Percentiles rank a stretch among this genome's conserved stretches.
Evolutionary conservation across 2,329 filamentous ascomycete species (phyloP).

Genomic region (Gnomoniopsis sp.): DNA sequence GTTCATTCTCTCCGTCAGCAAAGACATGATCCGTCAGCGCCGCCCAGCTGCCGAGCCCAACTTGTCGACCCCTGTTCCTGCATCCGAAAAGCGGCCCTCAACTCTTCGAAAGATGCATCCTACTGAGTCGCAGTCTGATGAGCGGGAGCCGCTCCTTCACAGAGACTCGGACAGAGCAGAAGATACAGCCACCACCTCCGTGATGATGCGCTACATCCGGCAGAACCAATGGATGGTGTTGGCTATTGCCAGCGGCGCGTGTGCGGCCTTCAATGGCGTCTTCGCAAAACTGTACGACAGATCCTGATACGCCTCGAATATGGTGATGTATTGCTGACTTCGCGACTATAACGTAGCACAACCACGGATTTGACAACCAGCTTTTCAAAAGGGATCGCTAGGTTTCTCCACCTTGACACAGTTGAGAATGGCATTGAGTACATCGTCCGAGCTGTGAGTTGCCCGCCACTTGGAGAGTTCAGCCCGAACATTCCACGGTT

Average conservation of each 20-base stretch:
- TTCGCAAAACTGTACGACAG: slow-evolving; percentile 75
- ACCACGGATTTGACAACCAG: slow-evolving; percentile 53
- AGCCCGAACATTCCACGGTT: too few species aligned
- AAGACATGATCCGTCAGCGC: slow-evolving; percentile 22
- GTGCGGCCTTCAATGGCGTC: slow-evolving; percentile 76
- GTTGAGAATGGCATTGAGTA: slow-evolving; percentile 44
- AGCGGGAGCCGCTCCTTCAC: slow-evolving; percentile 23
- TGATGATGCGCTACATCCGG: slow-evolving; percentile 25
- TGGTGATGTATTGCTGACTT: neutral
- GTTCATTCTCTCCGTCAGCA: slow-evolving; percentile 1
- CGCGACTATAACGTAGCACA: slow-evolving; percentile 36
- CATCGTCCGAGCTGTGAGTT: slow-evolving; percentile 46
- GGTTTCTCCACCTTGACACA: slow-evolving; percentile 39
- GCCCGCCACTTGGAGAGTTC: neutral
- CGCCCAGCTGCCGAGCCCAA: slow-evolving; percentile 17
- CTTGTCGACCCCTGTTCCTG: slow-evolving; percentile 11
- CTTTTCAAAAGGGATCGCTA: slow-evolving; percentile 43
- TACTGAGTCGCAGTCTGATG: slow-evolving; percentile 12
- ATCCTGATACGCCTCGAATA: neutral
- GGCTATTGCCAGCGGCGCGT: slow-evolving; percentile 70
- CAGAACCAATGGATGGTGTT: slow-evolving; percentile 61
- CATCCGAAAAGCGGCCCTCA: neutral
- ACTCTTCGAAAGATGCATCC: neutral
- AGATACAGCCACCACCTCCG: slow-evolving; percentile 9
- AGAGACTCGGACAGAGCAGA: slow-evolving; percentile 5